These are phyloP conservation scores for Eurotiales sp. DNA, from an alignment of 2,329 filamentous ascomycete species.

Conservation along the genomic window DNA sequence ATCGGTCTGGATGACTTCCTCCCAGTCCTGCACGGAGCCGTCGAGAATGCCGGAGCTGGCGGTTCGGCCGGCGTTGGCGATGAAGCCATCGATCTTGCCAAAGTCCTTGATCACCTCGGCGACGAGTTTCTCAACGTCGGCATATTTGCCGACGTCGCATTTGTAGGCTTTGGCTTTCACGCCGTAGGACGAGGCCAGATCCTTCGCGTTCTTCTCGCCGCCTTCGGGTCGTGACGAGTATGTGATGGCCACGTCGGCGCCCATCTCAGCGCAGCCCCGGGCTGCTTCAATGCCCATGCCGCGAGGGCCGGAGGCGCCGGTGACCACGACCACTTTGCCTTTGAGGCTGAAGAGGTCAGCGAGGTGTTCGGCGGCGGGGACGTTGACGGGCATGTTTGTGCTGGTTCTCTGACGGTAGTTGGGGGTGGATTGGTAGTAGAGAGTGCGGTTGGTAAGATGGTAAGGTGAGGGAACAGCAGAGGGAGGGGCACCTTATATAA, in stretches of 20 bases:
- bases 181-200: constrained; percentile 57
- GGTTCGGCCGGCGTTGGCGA: constrained; percentile 68
- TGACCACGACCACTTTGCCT: constrained; percentile 46
- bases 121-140: constrained; percentile 55
- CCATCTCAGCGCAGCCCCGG: constrained; percentile 62
- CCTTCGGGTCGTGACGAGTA: constrained; percentile 60
- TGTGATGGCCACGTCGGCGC: constrained; percentile 63
- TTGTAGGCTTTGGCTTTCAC: constrained; percentile 67
- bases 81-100: constrained; percentile 63
- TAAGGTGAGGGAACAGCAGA: no score
- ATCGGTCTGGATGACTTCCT: constrained; percentile 79
- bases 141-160: constrained; percentile 57
- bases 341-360: constrained; percentile 46
- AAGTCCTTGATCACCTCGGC: constrained; percentile 64
- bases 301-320: constrained; percentile 55
- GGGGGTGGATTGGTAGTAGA: background rate
- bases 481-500: no score
- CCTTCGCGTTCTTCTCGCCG: constrained; percentile 63
- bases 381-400: constrained; percentile 33
- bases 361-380: constrained; percentile 33
- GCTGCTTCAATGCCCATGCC: constrained; percentile 67
- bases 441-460: no score
- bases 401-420: background rate
- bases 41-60: constrained; percentile 67
- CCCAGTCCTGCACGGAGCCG: constrained; percentile 65